phyloP scores from a whole-genome alignment of 2,329 filamentous ascomycete species.

The Aspergillus sclerotialis region DNA sequence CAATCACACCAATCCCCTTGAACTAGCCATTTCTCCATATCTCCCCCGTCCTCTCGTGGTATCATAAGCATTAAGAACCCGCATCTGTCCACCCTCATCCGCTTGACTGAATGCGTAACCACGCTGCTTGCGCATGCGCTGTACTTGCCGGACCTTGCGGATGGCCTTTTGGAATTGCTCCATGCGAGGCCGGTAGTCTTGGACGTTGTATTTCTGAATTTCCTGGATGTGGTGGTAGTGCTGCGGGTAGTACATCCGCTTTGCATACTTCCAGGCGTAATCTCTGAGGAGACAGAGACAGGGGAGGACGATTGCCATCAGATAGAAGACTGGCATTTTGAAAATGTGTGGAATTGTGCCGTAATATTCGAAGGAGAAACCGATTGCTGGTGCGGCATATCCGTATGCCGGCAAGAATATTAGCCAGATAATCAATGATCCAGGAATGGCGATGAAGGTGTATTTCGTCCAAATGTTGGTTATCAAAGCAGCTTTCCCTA shows the following conservation, averaged over 20 bases:
- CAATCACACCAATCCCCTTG: constrained; percentile 29
- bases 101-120: constrained; percentile 98
- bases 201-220: constrained; percentile 99
- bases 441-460: constrained; percentile 88
- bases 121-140: constrained; percentile 98
- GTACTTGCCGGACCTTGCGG: constrained; percentile 93
- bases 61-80: constrained; percentile 94
- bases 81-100: constrained; percentile 82
- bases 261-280: constrained; percentile 93
- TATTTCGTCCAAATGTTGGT: constrained; percentile 99
- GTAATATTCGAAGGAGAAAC: constrained; percentile 75
- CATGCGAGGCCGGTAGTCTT: constrained; percentile 97
- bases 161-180: constrained; percentile 99
- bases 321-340: constrained; percentile 78
- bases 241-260: constrained; percentile 94
- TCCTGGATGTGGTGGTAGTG: constrained; percentile 98
- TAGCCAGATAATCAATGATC: constrained; percentile 86
- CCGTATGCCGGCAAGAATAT: constrained; percentile 83
- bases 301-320: constrained; percentile 76
- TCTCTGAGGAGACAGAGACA: constrained; percentile 78
- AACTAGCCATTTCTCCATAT: constrained; percentile 89
- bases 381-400: constrained; percentile 72
- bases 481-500: constrained; percentile 89
- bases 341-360: constrained; percentile 79
- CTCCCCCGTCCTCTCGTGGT: constrained; percentile 85